A percentile compares a stretch with the other conserved stretches of the same genome.
These are phyloP conservation scores for Punctularia strigosozonata DNA, from an alignment of 768 basidiomycete species.

Conservation along the genomic window DNA sequence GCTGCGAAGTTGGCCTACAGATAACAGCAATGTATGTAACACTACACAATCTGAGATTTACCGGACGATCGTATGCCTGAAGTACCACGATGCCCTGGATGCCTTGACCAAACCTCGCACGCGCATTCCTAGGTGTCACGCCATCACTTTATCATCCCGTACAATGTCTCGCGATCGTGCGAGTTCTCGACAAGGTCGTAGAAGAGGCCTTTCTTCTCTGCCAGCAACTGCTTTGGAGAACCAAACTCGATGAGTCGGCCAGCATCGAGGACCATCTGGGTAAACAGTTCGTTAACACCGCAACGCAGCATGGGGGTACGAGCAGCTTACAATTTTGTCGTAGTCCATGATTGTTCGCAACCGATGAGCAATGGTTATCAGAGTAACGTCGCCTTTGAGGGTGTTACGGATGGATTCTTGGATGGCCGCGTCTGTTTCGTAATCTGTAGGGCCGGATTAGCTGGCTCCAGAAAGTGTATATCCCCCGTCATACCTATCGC, in stretches of 20 bases:
- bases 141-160: too few species aligned
- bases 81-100: too few species aligned
- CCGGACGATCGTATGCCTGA: too few species aligned
- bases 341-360: slow-evolving; percentile 71
- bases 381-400: slow-evolving; percentile 17
- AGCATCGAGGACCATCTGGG: slow-evolving; percentile 12
- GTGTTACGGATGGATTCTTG: slow-evolving; percentile 24
- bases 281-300: neutral
- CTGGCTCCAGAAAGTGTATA: slow-evolving; percentile 4
- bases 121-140: too few species aligned
- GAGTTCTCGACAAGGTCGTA: neutral
- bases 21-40: too few species aligned
- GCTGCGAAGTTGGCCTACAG: too few species aligned
- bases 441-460: slow-evolving; percentile 22
- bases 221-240: neutral
- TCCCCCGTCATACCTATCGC: slow-evolving; percentile 27
- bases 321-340: slow-evolving; percentile 41
- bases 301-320: too few species aligned
- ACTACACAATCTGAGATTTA: too few species aligned
- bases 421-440: slow-evolving; percentile 26
- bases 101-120: too few species aligned
- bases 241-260: slow-evolving; percentile 6
- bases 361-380: slow-evolving; percentile 78
- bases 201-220: neutral
- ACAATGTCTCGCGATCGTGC: neutral